A percentile compares a stretch with the other conserved stretches of the same genome.
phyloP scores from a whole-genome alignment of 495 filamentous ascomycete genomes.

The Terfezia boudieri region DNA sequence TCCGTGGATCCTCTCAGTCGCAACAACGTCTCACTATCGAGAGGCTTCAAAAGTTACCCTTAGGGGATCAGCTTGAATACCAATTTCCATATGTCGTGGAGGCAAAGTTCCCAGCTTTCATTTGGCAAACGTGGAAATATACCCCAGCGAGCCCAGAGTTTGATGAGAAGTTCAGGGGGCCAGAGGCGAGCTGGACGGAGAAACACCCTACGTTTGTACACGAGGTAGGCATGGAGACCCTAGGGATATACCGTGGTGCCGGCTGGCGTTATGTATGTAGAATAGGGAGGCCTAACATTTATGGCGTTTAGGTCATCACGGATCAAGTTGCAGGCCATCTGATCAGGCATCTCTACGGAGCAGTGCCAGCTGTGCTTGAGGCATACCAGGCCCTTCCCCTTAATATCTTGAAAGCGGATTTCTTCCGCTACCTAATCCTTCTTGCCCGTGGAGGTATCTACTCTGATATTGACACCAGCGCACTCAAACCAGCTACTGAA shows the following conservation, averaged over 20 bases:
- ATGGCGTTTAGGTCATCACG: conserved; percentile 41
- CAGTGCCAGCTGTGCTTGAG: conserved; percentile 77
- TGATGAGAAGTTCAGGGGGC: conserved; percentile 42
- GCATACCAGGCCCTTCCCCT: conserved; percentile 70
- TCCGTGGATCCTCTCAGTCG: neutral
- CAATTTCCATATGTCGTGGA: conserved; percentile 84
- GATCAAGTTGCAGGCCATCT: conserved; percentile 64
- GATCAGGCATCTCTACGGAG: conserved; percentile 63
- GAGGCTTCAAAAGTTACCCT: conserved; percentile 19
- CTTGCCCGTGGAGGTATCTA: conserved; percentile 89
- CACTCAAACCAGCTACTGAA: conserved; percentile 56
- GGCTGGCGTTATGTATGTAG: no score
- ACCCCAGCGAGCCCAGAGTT: conserved; percentile 66
- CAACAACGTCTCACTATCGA: conserved; percentile 12
- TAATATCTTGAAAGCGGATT: conserved; percentile 84
- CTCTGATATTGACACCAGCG: conserved; percentile 84
- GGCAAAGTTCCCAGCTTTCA: conserved; percentile 79
- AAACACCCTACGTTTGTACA: conserved; percentile 81
- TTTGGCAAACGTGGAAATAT: conserved; percentile 98
- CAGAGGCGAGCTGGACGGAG: conserved; percentile 81
- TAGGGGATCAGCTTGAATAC: conserved; percentile 70
- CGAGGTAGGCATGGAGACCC: conserved; percentile 26
- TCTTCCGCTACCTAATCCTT: conserved; percentile 91
- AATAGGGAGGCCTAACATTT: no score
- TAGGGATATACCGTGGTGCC: no score